phyloP scores from a whole-genome alignment of 2,329 filamentous ascomycete species.

The Chrysoporthe puriensis region DNA sequence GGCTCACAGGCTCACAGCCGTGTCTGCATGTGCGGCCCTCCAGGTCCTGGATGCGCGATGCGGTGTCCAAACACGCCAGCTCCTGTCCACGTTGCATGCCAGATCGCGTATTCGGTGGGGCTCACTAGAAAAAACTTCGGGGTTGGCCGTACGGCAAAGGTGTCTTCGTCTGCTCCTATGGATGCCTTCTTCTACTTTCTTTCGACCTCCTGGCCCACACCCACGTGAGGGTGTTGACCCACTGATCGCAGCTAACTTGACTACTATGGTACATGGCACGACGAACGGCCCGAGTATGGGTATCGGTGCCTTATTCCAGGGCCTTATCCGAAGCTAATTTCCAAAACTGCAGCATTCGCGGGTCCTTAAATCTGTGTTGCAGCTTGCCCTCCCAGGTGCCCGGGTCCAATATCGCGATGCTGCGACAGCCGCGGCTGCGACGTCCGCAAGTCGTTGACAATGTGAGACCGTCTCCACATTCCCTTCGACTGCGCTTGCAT shows the following conservation, averaged over 20 bases:
- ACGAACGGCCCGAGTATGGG: not conserved
- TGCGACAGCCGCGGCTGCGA: conserved; percentile 8
- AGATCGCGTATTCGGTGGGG: not conserved
- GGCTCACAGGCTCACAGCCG: not conserved
- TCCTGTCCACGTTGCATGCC: not conserved
- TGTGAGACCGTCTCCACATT: not conserved
- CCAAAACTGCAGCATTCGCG: not conserved
- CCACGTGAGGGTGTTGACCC: conserved; percentile 1
- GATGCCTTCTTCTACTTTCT: not conserved
- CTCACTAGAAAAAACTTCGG: not conserved
- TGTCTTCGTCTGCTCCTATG: not conserved
- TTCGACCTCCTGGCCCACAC: not conserved
- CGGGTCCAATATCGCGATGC: not conserved
- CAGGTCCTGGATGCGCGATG: not conserved
- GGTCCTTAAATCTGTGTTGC: not conserved
- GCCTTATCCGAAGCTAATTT: not conserved
- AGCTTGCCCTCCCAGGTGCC: not conserved
- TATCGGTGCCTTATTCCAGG: not conserved
- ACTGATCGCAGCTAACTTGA: not conserved
- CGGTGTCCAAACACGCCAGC: not conserved
- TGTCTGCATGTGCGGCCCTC: not conserved
- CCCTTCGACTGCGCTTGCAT: not conserved
- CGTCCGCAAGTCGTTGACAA: not conserved
- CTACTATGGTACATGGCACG: not conserved
- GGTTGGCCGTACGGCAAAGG: not conserved